Evolutionary conservation across 2,329 filamentous ascomycete genomes (phyloP).

Genomic region (Colletotrichum melonis): DNA sequence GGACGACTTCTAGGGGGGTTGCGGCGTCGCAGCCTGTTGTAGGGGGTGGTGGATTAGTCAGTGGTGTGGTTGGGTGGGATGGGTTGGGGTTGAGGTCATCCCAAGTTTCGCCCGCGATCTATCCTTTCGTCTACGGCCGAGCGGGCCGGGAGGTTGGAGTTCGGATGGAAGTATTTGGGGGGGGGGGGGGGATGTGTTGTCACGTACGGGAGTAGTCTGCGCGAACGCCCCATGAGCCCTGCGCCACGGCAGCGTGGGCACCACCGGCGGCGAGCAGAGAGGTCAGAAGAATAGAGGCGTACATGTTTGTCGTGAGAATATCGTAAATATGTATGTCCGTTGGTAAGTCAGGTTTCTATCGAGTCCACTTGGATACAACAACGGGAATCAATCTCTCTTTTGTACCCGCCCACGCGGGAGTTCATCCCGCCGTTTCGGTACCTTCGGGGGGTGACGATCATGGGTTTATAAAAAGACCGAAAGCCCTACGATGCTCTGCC

Average conservation of each 20-base stretch:
- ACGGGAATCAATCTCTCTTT: not conserved
- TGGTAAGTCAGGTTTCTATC: not conserved
- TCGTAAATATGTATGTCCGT: not conserved
- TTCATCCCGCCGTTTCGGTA: not conserved
- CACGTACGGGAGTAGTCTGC: conserved; percentile 14
- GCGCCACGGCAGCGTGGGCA: not conserved
- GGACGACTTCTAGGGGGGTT: conserved; percentile 10
- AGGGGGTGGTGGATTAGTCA: not conserved
- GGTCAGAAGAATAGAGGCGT: not conserved
- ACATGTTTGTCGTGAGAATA: not conserved
- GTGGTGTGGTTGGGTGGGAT: not conserved
- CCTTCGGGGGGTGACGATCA: not conserved
- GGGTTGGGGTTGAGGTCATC: not conserved
- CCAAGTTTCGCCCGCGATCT: not conserved
- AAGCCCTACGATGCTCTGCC: not conserved
- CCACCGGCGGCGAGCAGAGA: not conserved
- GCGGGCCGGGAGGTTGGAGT: not conserved
- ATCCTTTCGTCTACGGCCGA: no score
- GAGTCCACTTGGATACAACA: accelerated
- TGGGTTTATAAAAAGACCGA: not conserved
- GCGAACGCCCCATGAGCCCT: conserved; percentile 10
- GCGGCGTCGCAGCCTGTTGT: conserved; percentile 1
- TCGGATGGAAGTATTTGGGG: not conserved
- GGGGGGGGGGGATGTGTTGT: not conserved
- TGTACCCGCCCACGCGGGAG: not conserved